Percentiles rank a stretch among this genome's conserved stretches.
Conservation (phyloP, 192 early-diverging fungal genomes). For the Linnemannia hyalina region DNA sequence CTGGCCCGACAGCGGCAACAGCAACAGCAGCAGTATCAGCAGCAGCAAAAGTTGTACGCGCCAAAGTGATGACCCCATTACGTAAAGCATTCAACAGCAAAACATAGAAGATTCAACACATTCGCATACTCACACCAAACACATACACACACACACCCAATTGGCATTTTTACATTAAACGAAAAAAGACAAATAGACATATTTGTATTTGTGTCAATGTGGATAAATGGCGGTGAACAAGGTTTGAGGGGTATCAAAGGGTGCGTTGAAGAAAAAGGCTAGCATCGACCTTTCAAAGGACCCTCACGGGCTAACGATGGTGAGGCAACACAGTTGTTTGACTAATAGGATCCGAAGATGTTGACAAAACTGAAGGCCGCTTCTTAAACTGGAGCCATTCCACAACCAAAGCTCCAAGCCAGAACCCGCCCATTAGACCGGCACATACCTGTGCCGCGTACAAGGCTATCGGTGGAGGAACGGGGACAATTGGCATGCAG, state of each 20-base stretch:
- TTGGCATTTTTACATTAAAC: no score
- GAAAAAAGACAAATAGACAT: no score
- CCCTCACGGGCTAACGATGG: neutral
- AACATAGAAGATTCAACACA: neutral
- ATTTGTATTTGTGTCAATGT: no score
- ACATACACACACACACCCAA: neutral
- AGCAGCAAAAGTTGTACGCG: neutral
- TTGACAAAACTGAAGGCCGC: neutral
- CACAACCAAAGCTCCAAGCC: neutral
- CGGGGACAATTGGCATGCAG: neutral
- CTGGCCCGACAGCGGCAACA: neutral
- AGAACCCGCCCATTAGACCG: slow-evolving; percentile 50
- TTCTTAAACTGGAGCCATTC: slow-evolving; percentile 36
- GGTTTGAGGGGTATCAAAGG: no score
- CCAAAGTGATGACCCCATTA: neutral
- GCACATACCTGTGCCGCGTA: slow-evolving; percentile 38
- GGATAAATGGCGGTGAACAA: no score
- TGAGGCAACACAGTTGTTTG: neutral
- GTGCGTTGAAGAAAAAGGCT: no score
- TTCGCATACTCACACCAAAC: neutral
- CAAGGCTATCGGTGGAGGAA: slow-evolving; percentile 9
- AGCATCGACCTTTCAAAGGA: no score
- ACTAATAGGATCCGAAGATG: neutral
- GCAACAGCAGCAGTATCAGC: neutral
- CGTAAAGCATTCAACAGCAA: neutral